phyloP scores from a whole-genome alignment of 2,329 filamentous ascomycete species.

The Nigrograna mackinnonii region DNA sequence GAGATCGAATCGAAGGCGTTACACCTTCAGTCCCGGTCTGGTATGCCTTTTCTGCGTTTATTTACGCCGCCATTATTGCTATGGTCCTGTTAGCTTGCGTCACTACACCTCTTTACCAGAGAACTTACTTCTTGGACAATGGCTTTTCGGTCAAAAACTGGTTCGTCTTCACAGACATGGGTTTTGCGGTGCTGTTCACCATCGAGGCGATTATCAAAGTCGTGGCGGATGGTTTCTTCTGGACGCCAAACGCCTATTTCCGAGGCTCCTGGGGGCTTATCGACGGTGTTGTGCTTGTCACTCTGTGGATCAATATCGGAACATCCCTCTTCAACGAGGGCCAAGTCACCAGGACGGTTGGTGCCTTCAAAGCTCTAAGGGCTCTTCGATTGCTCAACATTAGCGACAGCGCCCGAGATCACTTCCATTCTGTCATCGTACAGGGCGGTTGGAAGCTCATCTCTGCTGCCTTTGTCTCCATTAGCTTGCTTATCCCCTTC shows the following conservation, averaged over 20 bases:
- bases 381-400: slow-evolving; percentile 91
- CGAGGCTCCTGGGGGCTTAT: slow-evolving; percentile 97
- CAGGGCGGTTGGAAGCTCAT: slow-evolving; percentile 93
- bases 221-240: slow-evolving; percentile 92
- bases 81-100: slow-evolving; percentile 98
- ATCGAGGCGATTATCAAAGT: slow-evolving; percentile 88
- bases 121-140: slow-evolving; percentile 73
- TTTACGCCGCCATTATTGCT: slow-evolving; percentile 90
- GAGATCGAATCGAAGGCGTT: slow-evolving; percentile 84
- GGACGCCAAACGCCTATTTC: slow-evolving; percentile 96
- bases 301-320: slow-evolving; percentile 91
- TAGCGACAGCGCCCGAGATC: slow-evolving; percentile 92
- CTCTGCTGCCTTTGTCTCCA: slow-evolving; percentile 88
- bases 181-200: slow-evolving; percentile 85
- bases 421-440: slow-evolving; percentile 95
- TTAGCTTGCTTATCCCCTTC: slow-evolving; percentile 93
- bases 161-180: slow-evolving; percentile 93
- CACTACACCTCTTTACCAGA: slow-evolving; percentile 92
- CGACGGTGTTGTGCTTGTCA: slow-evolving; percentile 86
- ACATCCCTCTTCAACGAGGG: slow-evolving; percentile 82
- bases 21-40: slow-evolving; percentile 87
- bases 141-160: slow-evolving; percentile 72
- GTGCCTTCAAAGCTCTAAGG: slow-evolving; percentile 94
- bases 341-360: slow-evolving; percentile 84
- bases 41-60: slow-evolving; percentile 91